These are phyloP conservation scores for Colletotrichum liaoningense DNA, from an alignment of 2,329 filamentous ascomycete species.

Conservation along the genomic window DNA sequence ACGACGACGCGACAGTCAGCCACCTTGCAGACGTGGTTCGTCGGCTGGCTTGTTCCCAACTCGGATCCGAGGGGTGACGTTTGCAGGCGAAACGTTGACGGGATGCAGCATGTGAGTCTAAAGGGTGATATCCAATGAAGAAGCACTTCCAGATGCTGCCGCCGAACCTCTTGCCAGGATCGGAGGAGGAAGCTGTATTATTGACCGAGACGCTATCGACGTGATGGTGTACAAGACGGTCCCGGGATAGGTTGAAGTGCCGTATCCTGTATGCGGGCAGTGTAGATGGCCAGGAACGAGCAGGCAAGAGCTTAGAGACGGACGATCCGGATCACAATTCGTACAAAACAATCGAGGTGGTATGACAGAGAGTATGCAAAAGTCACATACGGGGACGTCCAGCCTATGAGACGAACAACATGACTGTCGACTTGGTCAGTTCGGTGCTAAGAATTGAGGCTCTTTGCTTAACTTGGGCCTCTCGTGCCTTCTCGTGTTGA, in stretches of 20 bases:
- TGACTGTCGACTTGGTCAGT: conserved; percentile 5
- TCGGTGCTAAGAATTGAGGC: conserved; percentile 23
- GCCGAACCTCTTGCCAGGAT: conserved; percentile 2
- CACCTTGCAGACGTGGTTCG: conserved; percentile 18
- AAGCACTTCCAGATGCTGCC: background rate
- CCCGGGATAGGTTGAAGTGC: background rate
- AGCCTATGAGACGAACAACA: conserved; percentile 18
- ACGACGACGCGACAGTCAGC: conserved; percentile 5
- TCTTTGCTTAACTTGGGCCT: conserved; percentile 22
- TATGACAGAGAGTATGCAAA: background rate
- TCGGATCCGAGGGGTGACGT: conserved; percentile 32
- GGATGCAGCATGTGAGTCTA: conserved; percentile 20
- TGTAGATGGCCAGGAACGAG: background rate
- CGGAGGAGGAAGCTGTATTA: background rate
- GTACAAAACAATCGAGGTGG: background rate
- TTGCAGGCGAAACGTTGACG: conserved; percentile 31
- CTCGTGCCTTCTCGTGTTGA: conserved; percentile 2
- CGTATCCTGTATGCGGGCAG: background rate
- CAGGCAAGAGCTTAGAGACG: background rate
- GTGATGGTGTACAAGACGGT: background rate
- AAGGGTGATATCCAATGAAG: conserved; percentile 21
- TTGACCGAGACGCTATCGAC: conserved; percentile 26
- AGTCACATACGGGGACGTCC: background rate
- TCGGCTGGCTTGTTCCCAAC: conserved; percentile 22
- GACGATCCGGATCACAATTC: background rate